Percentiles rank a stretch among this genome's conserved stretches.
Conservation (phyloP, 345 rosid species). For the Citrus mangshanensis region DNA sequence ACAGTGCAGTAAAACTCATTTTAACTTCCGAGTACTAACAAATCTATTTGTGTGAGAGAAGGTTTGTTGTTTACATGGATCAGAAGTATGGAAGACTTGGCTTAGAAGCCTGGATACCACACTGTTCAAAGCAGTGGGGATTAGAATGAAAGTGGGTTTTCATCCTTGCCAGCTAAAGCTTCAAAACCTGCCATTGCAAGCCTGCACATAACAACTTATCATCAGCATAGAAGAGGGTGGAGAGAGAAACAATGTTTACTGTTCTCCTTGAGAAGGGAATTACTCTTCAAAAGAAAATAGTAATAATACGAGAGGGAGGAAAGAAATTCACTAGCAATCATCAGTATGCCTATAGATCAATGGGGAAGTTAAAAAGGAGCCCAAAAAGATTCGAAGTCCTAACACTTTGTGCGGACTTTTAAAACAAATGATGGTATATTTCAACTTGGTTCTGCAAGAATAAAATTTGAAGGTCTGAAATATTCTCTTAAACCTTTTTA, state of each 20-base stretch:
- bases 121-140: not conserved
- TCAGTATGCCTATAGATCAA: not conserved
- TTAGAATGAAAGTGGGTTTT: constrained; percentile 22
- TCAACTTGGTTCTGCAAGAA: not conserved
- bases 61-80: constrained; percentile 8
- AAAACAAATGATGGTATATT: not conserved
- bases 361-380: not conserved
- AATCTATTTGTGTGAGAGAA: constrained; percentile 3
- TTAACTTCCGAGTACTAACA: not conserved
- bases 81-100: constrained; percentile 10
- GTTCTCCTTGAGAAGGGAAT: not conserved
- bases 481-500: not conserved
- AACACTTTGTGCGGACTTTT: not conserved
- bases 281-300: not conserved
- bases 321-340: not conserved
- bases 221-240: constrained; percentile 1
- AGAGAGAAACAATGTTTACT: not conserved
- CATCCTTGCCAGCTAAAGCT: constrained; percentile 32
- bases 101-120: constrained; percentile 11
- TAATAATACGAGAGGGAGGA: not conserved
- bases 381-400: not conserved
- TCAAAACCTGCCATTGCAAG: constrained; percentile 32
- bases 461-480: not conserved
- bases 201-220: constrained; percentile 39
- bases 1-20: not conserved